Evolutionary conservation across 1,139 yeast genomes (phyloP).

Genomic region (Yamadazyma diospyri): DNA sequence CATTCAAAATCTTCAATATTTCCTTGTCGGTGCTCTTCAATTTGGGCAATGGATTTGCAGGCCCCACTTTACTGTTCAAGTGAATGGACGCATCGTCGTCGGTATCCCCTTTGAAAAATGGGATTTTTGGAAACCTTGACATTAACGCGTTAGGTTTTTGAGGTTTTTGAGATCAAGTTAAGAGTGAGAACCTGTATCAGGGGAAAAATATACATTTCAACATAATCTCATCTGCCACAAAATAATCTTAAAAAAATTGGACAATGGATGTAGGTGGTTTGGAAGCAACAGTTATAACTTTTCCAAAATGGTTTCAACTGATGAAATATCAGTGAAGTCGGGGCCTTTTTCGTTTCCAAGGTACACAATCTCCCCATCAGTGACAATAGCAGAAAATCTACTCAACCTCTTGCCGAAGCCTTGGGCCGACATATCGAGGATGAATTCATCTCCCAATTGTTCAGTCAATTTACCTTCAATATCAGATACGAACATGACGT

Average conservation of each 20-base stretch:
- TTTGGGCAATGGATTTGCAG: conserved; percentile 31
- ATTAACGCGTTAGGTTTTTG: conserved; percentile 14
- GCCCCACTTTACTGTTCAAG: conserved; percentile 35
- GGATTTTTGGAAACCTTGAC: conserved; percentile 36
- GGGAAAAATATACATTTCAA: no score
- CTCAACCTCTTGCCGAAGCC: conserved; percentile 67
- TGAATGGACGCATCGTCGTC: conserved; percentile 47
- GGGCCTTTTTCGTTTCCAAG: conserved; percentile 59
- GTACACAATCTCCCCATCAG: conserved; percentile 60
- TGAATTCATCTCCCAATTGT: conserved; percentile 44
- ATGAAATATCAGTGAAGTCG: conserved; percentile 58
- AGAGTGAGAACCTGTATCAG: conserved; percentile 1
- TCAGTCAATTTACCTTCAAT: conserved; percentile 52
- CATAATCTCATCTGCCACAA: no score
- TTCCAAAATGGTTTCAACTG: conserved; percentile 52
- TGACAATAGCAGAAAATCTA: conserved; percentile 68
- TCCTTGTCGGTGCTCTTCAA: conserved; percentile 11
- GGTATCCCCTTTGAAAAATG: conserved; percentile 37
- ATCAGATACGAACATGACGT: conserved; percentile 69
- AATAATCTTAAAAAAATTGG: no score
- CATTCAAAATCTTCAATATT: conserved; percentile 16
- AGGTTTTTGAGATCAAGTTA: background rate
- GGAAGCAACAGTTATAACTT: conserved; percentile 14
- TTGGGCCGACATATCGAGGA: conserved; percentile 43
- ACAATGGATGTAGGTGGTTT: no score